Evolutionary conservation across 345 rosid species (phyloP).

Genomic region (Eucalyptus globulus): DNA sequence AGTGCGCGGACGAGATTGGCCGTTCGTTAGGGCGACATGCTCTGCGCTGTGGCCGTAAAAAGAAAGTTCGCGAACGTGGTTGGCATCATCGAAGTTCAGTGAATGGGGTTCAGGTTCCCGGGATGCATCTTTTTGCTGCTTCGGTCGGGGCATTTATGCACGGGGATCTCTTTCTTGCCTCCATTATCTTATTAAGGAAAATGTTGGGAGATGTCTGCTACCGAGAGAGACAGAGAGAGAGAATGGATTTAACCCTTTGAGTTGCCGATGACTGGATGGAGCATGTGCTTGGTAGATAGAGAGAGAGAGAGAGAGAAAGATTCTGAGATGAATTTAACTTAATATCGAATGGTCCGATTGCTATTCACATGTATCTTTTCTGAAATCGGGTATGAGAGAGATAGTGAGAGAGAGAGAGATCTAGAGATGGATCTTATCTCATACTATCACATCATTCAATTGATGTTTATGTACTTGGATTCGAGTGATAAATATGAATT

Average conservation of each 20-base stretch:
- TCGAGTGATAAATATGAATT: background rate
- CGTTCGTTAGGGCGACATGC: background rate
- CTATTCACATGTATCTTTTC: background rate
- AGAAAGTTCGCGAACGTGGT: background rate
- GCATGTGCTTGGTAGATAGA: background rate
- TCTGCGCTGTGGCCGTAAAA: background rate
- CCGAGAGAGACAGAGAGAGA: background rate
- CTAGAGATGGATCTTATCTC: background rate
- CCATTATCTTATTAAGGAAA: background rate
- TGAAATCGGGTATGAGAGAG: background rate
- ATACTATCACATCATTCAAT: background rate
- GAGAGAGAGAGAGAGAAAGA: background rate
- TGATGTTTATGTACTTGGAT: background rate
- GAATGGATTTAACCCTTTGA: background rate
- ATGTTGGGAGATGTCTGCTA: background rate
- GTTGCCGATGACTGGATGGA: background rate
- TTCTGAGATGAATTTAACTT: background rate
- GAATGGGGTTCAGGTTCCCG: conserved; percentile 6
- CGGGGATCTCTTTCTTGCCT: background rate
- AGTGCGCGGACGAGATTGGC: background rate
- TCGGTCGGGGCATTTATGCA: background rate
- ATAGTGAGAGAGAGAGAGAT: background rate
- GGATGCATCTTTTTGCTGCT: background rate
- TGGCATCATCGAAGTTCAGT: conserved; percentile 9
- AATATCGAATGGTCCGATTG: background rate